Conservation (phyloP, 1,284 basidiomycete genomes). For the Jaminaea rosea region DNA sequence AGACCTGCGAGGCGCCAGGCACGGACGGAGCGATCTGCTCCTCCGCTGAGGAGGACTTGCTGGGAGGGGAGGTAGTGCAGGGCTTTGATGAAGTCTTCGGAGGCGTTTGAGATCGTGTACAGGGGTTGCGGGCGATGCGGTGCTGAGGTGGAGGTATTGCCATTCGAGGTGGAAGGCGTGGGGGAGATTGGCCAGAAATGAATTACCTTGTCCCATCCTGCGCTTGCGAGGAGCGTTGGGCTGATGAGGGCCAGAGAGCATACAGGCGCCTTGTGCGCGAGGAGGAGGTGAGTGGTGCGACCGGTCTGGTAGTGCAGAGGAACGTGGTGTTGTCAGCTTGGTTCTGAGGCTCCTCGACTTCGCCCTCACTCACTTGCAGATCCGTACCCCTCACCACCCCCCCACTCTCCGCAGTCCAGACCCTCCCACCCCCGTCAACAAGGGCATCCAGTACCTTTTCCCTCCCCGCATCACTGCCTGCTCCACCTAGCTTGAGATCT, state of each 20-base stretch:
- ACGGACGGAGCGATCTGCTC: neutral
- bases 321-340: too few relatives aligned
- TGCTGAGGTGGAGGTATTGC: neutral
- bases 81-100: slow-evolving; percentile 4
- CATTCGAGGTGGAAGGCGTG: neutral
- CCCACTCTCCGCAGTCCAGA: slow-evolving; percentile 2
- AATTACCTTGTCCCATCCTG: slow-evolving; percentile 2
- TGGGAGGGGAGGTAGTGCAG: neutral
- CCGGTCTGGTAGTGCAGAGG: neutral
- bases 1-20: neutral
- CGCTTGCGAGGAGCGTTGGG: neutral
- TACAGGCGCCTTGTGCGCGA: slow-evolving; percentile 1
- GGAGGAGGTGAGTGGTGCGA: neutral
- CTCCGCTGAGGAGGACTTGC: slow-evolving; percentile 1
- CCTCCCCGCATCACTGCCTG: slow-evolving; percentile 1
- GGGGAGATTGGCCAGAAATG: neutral
- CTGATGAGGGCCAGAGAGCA: neutral
- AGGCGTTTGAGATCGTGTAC: neutral
- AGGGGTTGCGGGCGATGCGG: neutral
- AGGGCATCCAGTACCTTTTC: neutral
- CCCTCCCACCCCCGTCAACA: neutral
- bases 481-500: neutral
- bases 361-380: neutral
- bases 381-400: neutral
- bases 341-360: too few relatives aligned